These are phyloP conservation scores for Hyphodiscus hymeniophilus DNA, from an alignment of 495 filamentous ascomycete genomes.

Conservation along the genomic window DNA sequence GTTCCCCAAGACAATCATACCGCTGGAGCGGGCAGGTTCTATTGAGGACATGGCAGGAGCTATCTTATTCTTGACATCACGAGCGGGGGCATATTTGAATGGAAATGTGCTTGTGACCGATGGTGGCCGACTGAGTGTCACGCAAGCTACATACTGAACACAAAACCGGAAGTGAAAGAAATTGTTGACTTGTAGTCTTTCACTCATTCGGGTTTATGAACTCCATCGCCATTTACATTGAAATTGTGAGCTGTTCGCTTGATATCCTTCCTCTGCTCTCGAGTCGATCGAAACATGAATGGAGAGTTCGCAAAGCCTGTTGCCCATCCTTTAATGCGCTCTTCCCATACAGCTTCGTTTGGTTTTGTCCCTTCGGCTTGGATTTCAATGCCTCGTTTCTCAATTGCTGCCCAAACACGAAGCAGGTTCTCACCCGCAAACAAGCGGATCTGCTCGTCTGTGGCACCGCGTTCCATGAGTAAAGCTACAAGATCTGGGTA, in stretches of 20 bases:
- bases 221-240: not conserved
- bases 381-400: not conserved
- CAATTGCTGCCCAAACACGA: slow-evolving; percentile 34
- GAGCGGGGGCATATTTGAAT: slow-evolving; percentile 52
- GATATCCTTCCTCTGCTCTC: not conserved
- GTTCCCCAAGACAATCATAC: slow-evolving; percentile 38
- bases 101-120: slow-evolving; percentile 48
- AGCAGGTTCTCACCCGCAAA: slow-evolving; percentile 48
- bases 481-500: slow-evolving; percentile 48
- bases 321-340: not conserved
- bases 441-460: slow-evolving; percentile 42
- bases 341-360: not conserved
- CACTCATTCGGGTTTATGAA: not conserved
- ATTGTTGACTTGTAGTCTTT: not conserved
- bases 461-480: slow-evolving; percentile 41
- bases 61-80: slow-evolving; percentile 53
- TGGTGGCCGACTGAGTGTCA: slow-evolving; percentile 42
- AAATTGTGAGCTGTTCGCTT: not conserved
- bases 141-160: slow-evolving; percentile 10
- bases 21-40: slow-evolving; percentile 40
- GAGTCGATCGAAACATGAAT: not conserved
- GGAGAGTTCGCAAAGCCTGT: not conserved
- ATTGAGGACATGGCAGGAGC: slow-evolving; percentile 56
- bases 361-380: not conserved
- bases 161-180: not conserved